Evolutionary conservation across 2,329 filamentous ascomycete species (phyloP), one percentile per base, ranked within the genome.

Genomic region (Aspergillus sp.): DNA sequence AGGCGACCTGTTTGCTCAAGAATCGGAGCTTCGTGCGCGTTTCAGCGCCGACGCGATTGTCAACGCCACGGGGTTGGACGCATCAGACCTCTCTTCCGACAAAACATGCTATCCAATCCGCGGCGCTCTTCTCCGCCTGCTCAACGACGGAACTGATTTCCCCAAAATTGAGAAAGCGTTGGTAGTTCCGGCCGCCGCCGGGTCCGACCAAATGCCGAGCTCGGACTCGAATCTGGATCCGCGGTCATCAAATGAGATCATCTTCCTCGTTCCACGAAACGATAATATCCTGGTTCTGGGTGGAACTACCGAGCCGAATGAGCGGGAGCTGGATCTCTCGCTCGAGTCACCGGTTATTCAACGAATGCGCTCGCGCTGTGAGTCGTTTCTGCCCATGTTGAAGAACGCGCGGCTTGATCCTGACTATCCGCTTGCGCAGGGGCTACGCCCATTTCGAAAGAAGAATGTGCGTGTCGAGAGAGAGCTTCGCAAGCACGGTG

Each of bases 141-240:
- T 80, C 68, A 83, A 83, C 65, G 78, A 82, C 55, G 80, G 80
- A 30, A 71, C 63, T 7, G 63, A 68, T 50, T 82, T 82, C 60
- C 77, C 79, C 5, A 78, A 79, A 64, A 66, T 82, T 22, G 70
- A 77, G 7, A 70, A 74, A 11, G 76, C 79, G 15, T 66, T 82
- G 58, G 76, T 76, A 1, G 77, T 82, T 60, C 80, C 25, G 1
- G 25, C 64, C 15, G 53, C 64, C 15, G 53, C 63, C 13, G 52
- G 57, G 23, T 22, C 45, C 6, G 38, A 51, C 7, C 7, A 71
- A 17, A 28, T 28, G 25, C 25, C 25, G 25, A 31, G 13, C 45
- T 19, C 4, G 19, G 22, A 23, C 51, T 41, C 19, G 34, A 41
- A 13, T 41, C 13, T 41, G 34, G 15, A 13, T 41, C 15, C 5